Base-by-base conservation (phyloP, 208 protist genomes). In the Leishmania aethiopica region DNA sequence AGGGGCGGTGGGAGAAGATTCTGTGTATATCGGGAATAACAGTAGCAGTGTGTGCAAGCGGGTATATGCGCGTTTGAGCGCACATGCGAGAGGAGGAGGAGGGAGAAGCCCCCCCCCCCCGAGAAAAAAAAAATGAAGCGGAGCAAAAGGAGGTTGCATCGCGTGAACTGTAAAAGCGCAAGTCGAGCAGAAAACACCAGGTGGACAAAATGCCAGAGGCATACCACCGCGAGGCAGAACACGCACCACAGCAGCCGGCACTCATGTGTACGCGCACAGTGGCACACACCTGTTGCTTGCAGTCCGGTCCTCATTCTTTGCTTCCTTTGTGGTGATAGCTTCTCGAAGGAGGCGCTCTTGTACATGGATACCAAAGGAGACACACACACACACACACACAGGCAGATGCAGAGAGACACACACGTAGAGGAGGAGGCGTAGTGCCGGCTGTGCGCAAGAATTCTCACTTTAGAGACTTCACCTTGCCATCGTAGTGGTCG, bases 401-500 rank as follows among this genome's bases (percentile, higher is more conserved):
- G n/a, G n/a, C 60, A 62, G 57, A 62, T 0, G n/a, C n/a, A 32
- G 57, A 62, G 8, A 62, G 25, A 62, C 37, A 47, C 22, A 28
- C 7, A 25, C 5, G 71, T 49, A 5, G 37, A 73, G 69, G 69
- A 19, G n/a, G 73, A 71, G 22, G 37, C 37, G 35, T 28, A 71
- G 19, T 15, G 22, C 69, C 25, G 42, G 25, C 45, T 32, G 25
- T 17, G 42, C 13, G 69, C 22, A 4, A 15, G 17, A 10, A 73
- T 73, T 17, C 10, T 66, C 6, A 47, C 57, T 74, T 28, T 22
- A 84, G 83, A 17, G 70, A 40, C 42, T 80, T 87, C 15, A 64
- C 67, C 55, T 86, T 86, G 28, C 75, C 77, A 49, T 93, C 89
- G 82, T 97, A 97, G 35, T 87, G 84, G 19, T 90, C 85, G 78